These are phyloP conservation scores for Tylopilus sp. DNA, from an alignment of 1,284 basidiomycete genomes.

Conservation along the genomic window DNA sequence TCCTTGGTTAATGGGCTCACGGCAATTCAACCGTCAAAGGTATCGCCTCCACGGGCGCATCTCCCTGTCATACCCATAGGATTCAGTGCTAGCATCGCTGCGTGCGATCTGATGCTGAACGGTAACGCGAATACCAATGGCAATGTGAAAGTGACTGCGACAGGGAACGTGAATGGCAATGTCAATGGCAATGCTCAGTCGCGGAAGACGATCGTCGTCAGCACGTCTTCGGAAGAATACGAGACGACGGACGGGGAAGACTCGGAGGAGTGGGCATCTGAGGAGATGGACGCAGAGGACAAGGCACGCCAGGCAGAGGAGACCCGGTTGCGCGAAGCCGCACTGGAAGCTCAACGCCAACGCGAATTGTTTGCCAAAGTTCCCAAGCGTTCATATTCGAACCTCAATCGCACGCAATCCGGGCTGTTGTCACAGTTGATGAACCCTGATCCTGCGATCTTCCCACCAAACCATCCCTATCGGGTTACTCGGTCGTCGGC, in stretches of 20 bases:
- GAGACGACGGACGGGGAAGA: constrained; percentile 51
- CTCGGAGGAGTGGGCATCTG: constrained; percentile 55
- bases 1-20: constrained; percentile 18
- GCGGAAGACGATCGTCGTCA: constrained; percentile 38
- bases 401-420: constrained; percentile 52
- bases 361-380: constrained; percentile 77
- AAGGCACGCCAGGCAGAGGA: constrained; percentile 36
- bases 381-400: constrained; percentile 64
- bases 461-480: constrained; percentile 61
- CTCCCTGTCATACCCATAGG: constrained; percentile 24
- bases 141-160: constrained; percentile 15
- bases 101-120: constrained; percentile 10
- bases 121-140: constrained; percentile 15
- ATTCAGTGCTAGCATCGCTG: constrained; percentile 3
- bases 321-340: constrained; percentile 43
- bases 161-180: constrained; percentile 13
- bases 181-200: constrained; percentile 16
- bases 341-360: constrained; percentile 66
- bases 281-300: constrained; percentile 44
- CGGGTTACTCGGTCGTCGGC: constrained; percentile 49
- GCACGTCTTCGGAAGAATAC: constrained; percentile 41
- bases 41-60: constrained; percentile 9
- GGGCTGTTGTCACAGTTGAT: constrained; percentile 67
- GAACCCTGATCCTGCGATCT: constrained; percentile 63
- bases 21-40: constrained; percentile 10